Evolutionary conservation across 2,329 filamentous ascomycete genomes (phyloP), one percentile per base, ranked within the genome.

Genomic region (Cladosporium sp.): DNA sequence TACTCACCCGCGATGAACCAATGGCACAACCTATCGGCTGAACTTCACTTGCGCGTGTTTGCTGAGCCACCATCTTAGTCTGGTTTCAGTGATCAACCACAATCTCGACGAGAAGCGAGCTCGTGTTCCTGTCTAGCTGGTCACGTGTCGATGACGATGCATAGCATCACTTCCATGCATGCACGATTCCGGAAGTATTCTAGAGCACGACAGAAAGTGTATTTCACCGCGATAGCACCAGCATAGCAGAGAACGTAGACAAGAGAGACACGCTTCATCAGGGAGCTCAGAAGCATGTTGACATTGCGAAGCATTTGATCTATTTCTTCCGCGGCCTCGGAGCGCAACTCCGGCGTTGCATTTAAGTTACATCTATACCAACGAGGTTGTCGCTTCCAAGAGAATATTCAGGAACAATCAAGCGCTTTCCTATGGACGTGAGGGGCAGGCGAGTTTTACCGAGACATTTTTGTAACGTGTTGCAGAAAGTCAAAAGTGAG

Each of bases 151-250:
- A 59, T 59, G 57, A 59, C 43, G 57, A 48, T 30, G 18, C 18
- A n/a, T 14, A 49, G 36, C 57, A 26, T 59, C 57, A 59, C 32
- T 16, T 7, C 48, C 6, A 43, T 43, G 39, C 39, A 23, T 46
- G 39, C 39, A 23, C 21, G 39, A 21, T 21, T 46, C 21, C 39
- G 39, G 39, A 21, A 21, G 25, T 18, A 4, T 54, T 23, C 18
- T 46, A 46, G 51, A n/a, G 26, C 25, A 30, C 26, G 39, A 59
- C 36, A 36, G 16, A 23, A 59, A 59, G 36, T 23, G 39, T 39
- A 30, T 61, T 61, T 49, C 58, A 51, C 58, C 46, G 58, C 46
- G 46, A 51, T 51, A 61, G 28, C 58, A 51, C 58, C 58, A 61
- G 21, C 1, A 13, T 21, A 54, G 51, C 51, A 54, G n/a, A 16